These are phyloP conservation scores for Tarenaya hassleriana DNA, from an alignment of 345 rosid genomes.

Conservation along the genomic window DNA sequence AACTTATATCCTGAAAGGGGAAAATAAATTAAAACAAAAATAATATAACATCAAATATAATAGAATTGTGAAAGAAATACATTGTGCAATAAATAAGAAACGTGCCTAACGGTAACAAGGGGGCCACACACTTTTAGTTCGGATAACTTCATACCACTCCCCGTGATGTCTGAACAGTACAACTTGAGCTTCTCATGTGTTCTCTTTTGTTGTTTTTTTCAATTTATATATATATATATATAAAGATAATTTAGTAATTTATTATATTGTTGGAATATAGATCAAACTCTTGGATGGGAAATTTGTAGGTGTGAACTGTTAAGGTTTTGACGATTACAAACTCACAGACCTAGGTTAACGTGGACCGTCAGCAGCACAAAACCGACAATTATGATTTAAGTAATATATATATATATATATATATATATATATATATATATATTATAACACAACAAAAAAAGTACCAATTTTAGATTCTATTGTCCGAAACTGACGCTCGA, in stretches of 20 bases:
- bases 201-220: slow-evolving; percentile 1
- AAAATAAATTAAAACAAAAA: background rate
- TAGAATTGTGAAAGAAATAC: slow-evolving; percentile 20
- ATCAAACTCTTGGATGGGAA: background rate
- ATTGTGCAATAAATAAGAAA: slow-evolving; percentile 23
- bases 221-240: slow-evolving; percentile 1
- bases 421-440: slow-evolving; percentile 3
- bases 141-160: slow-evolving; percentile 10
- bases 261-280: background rate
- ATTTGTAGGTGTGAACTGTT: no score
- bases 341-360: background rate
- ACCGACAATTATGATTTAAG: background rate
- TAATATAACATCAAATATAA: slow-evolving; percentile 1
- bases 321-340: no score
- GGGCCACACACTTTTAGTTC: slow-evolving; percentile 14
- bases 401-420: background rate
- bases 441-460: background rate
- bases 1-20: slow-evolving; percentile 45
- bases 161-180: slow-evolving; percentile 24
- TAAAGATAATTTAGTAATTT: no score
- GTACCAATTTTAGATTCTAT: no score
- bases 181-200: background rate
- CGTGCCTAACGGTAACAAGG: slow-evolving; percentile 23
- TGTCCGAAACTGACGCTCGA: no score
- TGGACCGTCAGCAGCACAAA: slow-evolving; percentile 15